Evolutionary conservation across 768 basidiomycete genomes (phyloP), one percentile per base, ranked within the genome.

Genomic region (Amanita rimosa): DNA sequence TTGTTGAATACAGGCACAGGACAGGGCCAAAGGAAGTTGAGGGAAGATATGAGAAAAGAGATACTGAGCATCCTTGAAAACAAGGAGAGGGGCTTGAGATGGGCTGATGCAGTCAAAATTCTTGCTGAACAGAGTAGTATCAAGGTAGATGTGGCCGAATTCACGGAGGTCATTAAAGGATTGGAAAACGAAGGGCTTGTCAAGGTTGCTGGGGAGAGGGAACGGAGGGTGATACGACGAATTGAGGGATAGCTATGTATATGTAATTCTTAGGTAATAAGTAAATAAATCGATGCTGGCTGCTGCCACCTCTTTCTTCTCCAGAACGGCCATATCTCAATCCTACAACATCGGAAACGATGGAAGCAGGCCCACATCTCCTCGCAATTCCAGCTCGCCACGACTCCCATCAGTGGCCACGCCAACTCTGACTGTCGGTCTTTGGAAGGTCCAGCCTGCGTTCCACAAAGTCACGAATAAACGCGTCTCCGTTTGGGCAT

Each of bases 1-100:
- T 64, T 99, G 60, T 75, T 99, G 56, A 94, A 92, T 61, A 94
- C 92, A 2, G 96, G 96, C 2, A 90, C 92, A 3, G 91, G 89
- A 2, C 73, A 79, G 45, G 86, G 92, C 21, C 87, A 94, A 67
- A 72, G 92, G 55, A 83, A 82, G 62, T 59, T 95, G 65, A 75
- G 82, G 39, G 89, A 86, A n/a, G 94, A 96, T 64, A 83, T 98
- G 75, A 79, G 85, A 56, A 80, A 75, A 58, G 96, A 90, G 59
- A 66, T 97, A 10, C 58, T 91, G 56, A 68, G 62, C 21, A 66
- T 91, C 55, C 63, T 92, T 51, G 81, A 83, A 34, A 65, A 63
- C 2, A 67, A 68, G 31, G 74, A 79, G 21, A 75, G 81, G 50
- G 74, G 91, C 13, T 64, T 92, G 51, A 78, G 81, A 55, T 96